Evolutionary conservation across 192 early-diverging fungal genomes (phyloP), one percentile per base, ranked within the genome.

Genomic region (Backusella parvicylindrica): DNA sequence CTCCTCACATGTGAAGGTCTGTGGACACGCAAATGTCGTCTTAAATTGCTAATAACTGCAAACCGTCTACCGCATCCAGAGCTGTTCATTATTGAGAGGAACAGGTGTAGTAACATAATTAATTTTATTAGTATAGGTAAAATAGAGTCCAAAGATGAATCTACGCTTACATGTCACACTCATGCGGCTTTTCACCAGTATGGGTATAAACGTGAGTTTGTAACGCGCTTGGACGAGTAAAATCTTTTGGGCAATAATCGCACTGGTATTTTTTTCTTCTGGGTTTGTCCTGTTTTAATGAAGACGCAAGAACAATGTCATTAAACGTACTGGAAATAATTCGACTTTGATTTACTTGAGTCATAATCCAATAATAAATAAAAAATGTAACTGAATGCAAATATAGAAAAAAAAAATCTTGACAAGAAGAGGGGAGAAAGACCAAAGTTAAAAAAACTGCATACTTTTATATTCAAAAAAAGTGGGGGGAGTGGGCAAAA

Each of bases 131-230:
- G 23, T 28, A 26, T 4, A 21, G 23, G 21, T 2, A 26, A 60
- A 43, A 60, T 60, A 60, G 11, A 60, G 53, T 12, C 53, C 3
- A 60, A 60, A 12, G 2, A 60, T 60, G 11, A 23, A 13, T 60
- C 33, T 33, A 33, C 32, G n/a, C 74, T 75, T 75, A 75, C 74
- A 53, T 32, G 37, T 63, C 37, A 72, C 69, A 77, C 41, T 40
- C 41, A 64, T 70, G 66, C 16, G 76, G 76, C n/a, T 77, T 77
- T 53, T 77, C 76, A 21, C 76, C 76, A 6, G 76, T 77, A 43
- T 77, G 76, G 15, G 76, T 67, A 30, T 77, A 77, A 26, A 66
- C 30, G 37, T 77, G 76, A 18, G 71, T 77, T 38, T 64, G 12
- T 16, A 77, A 56, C 13, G 70, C 63, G 33, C 63, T 67, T 13